Evolutionary conservation across 1,284 basidiomycete genomes (phyloP), one percentile per base, ranked within the genome.

Genomic region (Trichosporon faecale): DNA sequence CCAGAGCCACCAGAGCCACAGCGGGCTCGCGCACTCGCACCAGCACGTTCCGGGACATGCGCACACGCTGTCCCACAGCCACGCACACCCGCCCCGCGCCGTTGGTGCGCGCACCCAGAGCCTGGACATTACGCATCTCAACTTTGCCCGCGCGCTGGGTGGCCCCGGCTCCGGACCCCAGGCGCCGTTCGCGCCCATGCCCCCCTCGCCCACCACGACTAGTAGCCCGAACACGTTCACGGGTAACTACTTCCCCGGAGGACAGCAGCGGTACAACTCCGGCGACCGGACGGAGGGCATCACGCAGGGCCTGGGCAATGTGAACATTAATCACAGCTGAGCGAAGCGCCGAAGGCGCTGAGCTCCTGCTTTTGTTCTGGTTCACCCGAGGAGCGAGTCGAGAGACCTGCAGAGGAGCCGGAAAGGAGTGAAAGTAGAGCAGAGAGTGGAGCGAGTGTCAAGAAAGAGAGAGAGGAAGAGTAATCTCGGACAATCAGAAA

Each of bases 21-120:
- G 29, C 14, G 57, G 57, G 1, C 82, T 90, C 69, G 86, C 88
- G 80, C 90, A 91, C 11, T n/a, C 40, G 40, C 40, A 44, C 40
- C 40, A 16, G 16, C 71, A 72, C 63, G 63, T 66, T 0, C 68
- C 71, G 3, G 71, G 71, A 25, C 71, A 72, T 65, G 60, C 68
- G 9, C 72, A 73, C 65, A 70, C 72, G 6, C 68, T 73, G n/a
- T 66, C 66, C 23, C 74, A 74, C 29, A 70, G 68, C 31, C 76
- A 77, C 37, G 71, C 76, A 4, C 78, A 78, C 66, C 73, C 72
- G n/a, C 72, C 75, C n/a, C 77, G 79, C 27, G 72, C 78, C 0
- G 74, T 78, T n/a, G 78, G 80, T 9, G 74, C 77, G 23, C 76
- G 84, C 57, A 84, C 84, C 11, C 84, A 85, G 72, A 81, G 79